These are phyloP conservation scores for Fennellomyces sp. DNA, from an alignment of 371 early-diverging fungal species.

Conservation along the genomic window DNA sequence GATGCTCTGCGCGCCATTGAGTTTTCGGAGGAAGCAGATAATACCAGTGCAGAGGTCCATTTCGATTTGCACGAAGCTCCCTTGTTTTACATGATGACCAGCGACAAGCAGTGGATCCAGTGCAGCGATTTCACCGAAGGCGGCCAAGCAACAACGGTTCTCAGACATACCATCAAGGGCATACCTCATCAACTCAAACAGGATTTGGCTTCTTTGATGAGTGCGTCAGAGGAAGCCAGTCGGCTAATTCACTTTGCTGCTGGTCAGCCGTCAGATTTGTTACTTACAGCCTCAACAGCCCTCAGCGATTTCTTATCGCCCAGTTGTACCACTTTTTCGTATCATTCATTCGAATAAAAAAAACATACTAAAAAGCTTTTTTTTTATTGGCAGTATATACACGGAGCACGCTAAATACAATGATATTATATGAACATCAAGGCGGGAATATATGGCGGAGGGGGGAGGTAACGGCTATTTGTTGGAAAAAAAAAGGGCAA, in stretches of 20 bases:
- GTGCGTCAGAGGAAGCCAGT: constrained; percentile 33
- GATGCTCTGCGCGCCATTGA: constrained; percentile 60
- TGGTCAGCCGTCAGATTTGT: background rate
- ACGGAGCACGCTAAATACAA: too few relatives aligned
- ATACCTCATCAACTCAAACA: constrained; percentile 50
- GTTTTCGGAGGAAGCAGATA: constrained; percentile 49
- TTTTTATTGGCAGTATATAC: background rate
- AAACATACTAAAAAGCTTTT: background rate
- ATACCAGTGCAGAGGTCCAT: constrained; percentile 53
- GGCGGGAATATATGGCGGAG: too few relatives aligned
- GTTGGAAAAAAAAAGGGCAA: too few relatives aligned
- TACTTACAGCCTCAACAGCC: background rate
- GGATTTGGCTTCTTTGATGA: constrained; percentile 43
- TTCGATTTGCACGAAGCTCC: constrained; percentile 68
- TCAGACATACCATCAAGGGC: constrained; percentile 68
- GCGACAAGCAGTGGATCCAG: constrained; percentile 55
- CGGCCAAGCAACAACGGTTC: constrained; percentile 67
- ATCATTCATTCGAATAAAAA: background rate
- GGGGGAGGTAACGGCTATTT: too few relatives aligned
- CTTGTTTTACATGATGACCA: constrained; percentile 65
- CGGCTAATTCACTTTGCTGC: constrained; percentile 20
- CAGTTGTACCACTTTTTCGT: background rate
- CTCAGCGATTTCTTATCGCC: background rate
- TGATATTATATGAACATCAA: too few relatives aligned
- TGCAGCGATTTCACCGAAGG: constrained; percentile 81